Conservation (phyloP, 805 yeast species). For the Sugiyamaella mastotermitis region DNA sequence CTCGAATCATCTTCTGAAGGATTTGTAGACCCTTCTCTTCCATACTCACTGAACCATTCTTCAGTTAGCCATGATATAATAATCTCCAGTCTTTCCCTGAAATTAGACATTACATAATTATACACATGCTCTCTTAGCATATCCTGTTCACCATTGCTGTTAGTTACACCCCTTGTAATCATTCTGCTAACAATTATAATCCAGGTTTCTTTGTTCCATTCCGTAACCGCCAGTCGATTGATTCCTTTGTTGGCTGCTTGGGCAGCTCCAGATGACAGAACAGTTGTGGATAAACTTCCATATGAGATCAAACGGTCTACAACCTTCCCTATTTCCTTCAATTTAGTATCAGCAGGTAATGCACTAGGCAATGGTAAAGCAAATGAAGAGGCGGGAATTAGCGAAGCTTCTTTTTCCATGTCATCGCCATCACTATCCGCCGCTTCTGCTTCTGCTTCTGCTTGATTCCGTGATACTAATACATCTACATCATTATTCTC, state of each 20-base stretch:
- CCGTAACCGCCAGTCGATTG: conserved; percentile 34
- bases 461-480: conserved; percentile 4
- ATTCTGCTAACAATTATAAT: conserved; percentile 64
- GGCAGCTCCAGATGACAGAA: conserved; percentile 15
- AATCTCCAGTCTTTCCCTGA: conserved; percentile 64
- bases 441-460: conserved; percentile 14
- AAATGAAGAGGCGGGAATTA: conserved; percentile 38
- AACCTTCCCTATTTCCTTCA: conserved; percentile 13
- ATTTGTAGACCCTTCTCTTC: conserved; percentile 21
- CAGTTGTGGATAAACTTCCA: conserved; percentile 9
- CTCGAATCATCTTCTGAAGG: conserved; percentile 14
- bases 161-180: conserved; percentile 70
- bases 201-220: conserved; percentile 73
- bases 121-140: conserved; percentile 65
- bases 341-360: conserved; percentile 15
- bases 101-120: conserved; percentile 65
- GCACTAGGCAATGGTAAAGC: conserved; percentile 50
- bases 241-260: conserved; percentile 18
- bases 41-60: conserved; percentile 75
- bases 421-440: conserved; percentile 23
- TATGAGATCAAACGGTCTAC: conserved; percentile 21
- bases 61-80: conserved; percentile 92
- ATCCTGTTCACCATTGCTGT: conserved; percentile 31
- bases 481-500: conserved; percentile 20
- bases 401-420: conserved; percentile 26